Evolutionary conservation across 148 eudicot genomes (phyloP).

Genomic region (Talinum fruticosum): DNA sequence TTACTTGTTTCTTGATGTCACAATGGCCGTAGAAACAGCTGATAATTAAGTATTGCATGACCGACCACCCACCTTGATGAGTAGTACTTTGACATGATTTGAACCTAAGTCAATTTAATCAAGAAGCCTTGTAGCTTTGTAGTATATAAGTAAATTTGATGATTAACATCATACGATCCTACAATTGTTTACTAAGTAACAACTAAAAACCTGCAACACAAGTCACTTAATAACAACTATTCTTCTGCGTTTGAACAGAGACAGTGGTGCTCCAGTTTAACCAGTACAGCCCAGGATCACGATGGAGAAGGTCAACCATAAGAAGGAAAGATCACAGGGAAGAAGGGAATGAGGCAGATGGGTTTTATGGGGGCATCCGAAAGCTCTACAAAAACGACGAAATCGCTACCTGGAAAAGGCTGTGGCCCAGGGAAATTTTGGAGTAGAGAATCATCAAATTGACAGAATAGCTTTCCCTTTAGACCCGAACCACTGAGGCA

Average conservation of each 20-base stretch:
- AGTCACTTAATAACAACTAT: not conserved
- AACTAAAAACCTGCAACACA: no score
- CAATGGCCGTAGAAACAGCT: no score
- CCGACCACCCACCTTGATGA: no score
- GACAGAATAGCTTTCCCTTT: not conserved
- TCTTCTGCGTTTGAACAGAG: conserved; percentile 39
- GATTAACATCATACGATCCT: no score
- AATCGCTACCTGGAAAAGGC: conserved; percentile 61
- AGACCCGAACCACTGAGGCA: not conserved
- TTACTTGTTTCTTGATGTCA: no score
- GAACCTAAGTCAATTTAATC: not conserved
- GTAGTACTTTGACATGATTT: no score
- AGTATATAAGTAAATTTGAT: no score
- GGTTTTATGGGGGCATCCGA: conserved; percentile 85
- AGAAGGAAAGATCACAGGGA: conserved; percentile 73
- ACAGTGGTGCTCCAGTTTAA: conserved; percentile 72
- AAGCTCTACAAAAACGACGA: conserved; percentile 51
- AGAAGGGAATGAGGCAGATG: conserved; percentile 88
- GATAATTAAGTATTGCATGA: no score
- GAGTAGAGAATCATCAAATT: conserved; percentile 41
- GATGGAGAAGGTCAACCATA: conserved; percentile 68
- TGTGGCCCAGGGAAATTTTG: conserved; percentile 77
- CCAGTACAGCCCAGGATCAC: conserved; percentile 72
- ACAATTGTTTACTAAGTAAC: no score
- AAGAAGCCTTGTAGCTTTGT: not conserved